Percentiles rank a stretch among this genome's conserved stretches.
Conservation (phyloP, 1,139 yeast genomes). For the Hyphopichia khmerensis region DNA sequence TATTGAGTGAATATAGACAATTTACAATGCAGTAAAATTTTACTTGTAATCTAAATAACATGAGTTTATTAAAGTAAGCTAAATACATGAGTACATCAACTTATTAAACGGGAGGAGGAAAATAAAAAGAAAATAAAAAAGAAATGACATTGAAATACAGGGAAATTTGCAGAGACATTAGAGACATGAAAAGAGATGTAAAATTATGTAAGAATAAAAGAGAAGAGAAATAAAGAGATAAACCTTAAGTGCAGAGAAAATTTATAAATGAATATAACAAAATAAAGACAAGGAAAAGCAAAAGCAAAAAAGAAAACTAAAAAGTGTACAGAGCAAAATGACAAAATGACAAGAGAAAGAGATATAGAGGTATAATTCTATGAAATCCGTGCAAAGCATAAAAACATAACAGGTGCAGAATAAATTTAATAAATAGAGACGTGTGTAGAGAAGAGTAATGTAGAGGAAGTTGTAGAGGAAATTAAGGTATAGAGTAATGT, state of each 20-base stretch:
- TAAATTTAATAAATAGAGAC: constrained; percentile 11
- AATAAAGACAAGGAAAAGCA: constrained; percentile 7
- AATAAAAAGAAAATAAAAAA: constrained; percentile 6
- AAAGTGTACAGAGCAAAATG: constrained; percentile 8
- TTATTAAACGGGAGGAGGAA: not conserved
- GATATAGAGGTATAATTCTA: not conserved
- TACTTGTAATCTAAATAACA: not conserved
- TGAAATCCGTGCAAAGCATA: not conserved
- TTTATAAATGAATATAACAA: constrained; percentile 6
- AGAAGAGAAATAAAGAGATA: not conserved
- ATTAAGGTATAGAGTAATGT: not conserved
- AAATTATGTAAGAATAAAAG: not conserved
- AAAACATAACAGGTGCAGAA: constrained; percentile 4
- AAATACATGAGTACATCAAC: constrained; percentile 1
- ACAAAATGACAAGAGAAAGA: constrained; percentile 9
- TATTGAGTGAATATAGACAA: not conserved
- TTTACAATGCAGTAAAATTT: too few species aligned
- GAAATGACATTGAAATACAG: not conserved
- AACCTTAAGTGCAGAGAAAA: constrained; percentile 7
- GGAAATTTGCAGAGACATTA: not conserved
- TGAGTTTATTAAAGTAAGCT: constrained; percentile 4
- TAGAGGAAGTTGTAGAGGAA: constrained; percentile 3
- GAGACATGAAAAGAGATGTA: not conserved
- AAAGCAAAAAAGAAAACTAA: constrained; percentile 8
- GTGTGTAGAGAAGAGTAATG: constrained; percentile 4